These are phyloP conservation scores for Aspergillus pseudotamarii DNA, from an alignment of 2,329 filamentous ascomycete genomes.

Conservation along the genomic window DNA sequence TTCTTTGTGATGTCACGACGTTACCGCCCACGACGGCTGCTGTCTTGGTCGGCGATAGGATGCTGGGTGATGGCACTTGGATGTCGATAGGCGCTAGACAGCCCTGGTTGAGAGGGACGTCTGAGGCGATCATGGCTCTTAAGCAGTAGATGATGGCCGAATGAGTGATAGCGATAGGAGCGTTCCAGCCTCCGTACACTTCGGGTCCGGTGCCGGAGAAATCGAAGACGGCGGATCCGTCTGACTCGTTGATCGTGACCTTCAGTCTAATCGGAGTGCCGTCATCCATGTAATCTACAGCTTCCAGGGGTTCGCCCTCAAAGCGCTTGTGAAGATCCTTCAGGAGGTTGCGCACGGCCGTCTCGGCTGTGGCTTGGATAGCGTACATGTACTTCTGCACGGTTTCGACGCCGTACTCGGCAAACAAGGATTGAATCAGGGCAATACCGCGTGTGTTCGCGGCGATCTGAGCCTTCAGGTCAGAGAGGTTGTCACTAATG, in stretches of 20 bases:
- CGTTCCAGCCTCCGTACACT: constrained; percentile 79
- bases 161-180: constrained; percentile 79
- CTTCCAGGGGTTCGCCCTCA: constrained; percentile 69
- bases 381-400: constrained; percentile 83
- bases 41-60: constrained; percentile 73
- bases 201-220: constrained; percentile 78
- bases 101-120: constrained; percentile 85
- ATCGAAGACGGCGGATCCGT: constrained; percentile 77
- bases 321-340: constrained; percentile 72
- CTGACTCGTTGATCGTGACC: constrained; percentile 72
- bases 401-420: constrained; percentile 74
- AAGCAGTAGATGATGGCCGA: constrained; percentile 86
- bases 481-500: constrained; percentile 80
- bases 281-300: constrained; percentile 85
- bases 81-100: constrained; percentile 78
- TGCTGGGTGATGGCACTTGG: constrained; percentile 67
- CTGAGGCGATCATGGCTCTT: constrained; percentile 75
- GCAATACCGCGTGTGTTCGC: constrained; percentile 85
- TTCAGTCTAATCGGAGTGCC: constrained; percentile 76
- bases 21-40: constrained; percentile 84
- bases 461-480: constrained; percentile 83
- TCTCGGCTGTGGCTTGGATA: constrained; percentile 79
- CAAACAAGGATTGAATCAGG: constrained; percentile 72
- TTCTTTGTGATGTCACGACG: constrained; percentile 75
- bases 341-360: constrained; percentile 72